Percentiles rank a stretch among this genome's conserved stretches.
These are phyloP conservation scores for Alliaria petiolata DNA, from an alignment of 345 rosid genomes.

Conservation along the genomic window DNA sequence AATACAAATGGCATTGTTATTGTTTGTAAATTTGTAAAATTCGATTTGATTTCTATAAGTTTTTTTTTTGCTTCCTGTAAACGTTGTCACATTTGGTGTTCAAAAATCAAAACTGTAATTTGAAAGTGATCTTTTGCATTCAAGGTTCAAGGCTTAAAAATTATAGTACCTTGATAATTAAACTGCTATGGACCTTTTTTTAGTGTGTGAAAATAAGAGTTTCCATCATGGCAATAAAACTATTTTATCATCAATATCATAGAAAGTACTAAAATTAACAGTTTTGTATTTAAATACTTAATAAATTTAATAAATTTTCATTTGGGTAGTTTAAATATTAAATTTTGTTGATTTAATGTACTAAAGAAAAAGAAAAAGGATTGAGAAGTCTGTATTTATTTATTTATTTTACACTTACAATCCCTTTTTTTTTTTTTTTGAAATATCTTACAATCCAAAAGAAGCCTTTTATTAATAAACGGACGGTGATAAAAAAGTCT, in stretches of 20 bases:
- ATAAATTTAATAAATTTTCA: not conserved
- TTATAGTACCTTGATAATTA: not conserved
- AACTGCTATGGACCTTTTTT: no score
- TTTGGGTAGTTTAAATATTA: no score
- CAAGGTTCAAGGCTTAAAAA: not conserved
- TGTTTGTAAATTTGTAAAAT: slow-evolving; percentile 23
- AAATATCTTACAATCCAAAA: no score
- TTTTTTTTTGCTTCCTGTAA: not conserved
- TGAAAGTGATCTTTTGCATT: not conserved
- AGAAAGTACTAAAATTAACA: not conserved
- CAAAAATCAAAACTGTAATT: not conserved
- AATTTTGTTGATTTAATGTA: no score
- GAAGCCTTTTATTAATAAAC: no score
- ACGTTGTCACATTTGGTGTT: slow-evolving; percentile 2
- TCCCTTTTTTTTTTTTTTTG: no score
- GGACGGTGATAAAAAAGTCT: slow-evolving; percentile 52
- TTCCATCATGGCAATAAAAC: no score
- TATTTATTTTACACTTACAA: no score
- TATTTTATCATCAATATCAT: not conserved
- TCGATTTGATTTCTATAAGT: slow-evolving; percentile 14
- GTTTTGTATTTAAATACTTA: not conserved
- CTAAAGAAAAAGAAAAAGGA: no score
- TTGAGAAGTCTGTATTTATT: no score
- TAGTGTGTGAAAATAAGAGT: no score
- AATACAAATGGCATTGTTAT: not conserved